Percentiles rank a stretch among this genome's conserved stretches.
These are phyloP conservation scores for Cystofilobasidium macerans DNA, from an alignment of 768 basidiomycete genomes.

Conservation along the genomic window DNA sequence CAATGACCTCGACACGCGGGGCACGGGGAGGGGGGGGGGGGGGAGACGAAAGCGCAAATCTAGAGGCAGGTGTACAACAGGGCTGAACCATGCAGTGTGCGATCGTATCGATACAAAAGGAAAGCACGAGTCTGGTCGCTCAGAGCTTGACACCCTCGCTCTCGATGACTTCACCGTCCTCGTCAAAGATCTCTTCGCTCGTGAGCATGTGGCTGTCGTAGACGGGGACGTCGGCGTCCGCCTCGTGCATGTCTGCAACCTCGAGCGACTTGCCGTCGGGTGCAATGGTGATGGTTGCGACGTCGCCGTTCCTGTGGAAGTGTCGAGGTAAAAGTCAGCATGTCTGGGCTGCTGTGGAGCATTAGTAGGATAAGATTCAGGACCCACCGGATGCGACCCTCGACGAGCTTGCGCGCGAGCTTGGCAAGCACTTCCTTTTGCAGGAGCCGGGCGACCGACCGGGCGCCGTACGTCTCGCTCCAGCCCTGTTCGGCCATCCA, in stretches of 20 bases:
- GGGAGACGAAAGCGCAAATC: no score
- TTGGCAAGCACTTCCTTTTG: slow-evolving; percentile 70
- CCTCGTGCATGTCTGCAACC: slow-evolving; percentile 55
- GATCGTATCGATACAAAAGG: no score
- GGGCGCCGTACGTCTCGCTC: slow-evolving; percentile 73
- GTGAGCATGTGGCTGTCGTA: slow-evolving; percentile 11
- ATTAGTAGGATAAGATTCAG: no score
- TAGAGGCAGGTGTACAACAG: no score
- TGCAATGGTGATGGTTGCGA: slow-evolving; percentile 48
- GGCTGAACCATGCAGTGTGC: no score
- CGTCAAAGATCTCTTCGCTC: neutral
- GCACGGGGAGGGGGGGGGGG: no score
- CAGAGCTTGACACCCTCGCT: neutral
- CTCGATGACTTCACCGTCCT: slow-evolving; percentile 1
- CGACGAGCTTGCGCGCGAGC: slow-evolving; percentile 65
- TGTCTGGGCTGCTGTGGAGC: no score
- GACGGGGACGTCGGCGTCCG: slow-evolving; percentile 39
- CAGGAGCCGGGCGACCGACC: slow-evolving; percentile 78
- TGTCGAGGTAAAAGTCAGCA: no score
- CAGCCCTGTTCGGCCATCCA: slow-evolving; percentile 71
- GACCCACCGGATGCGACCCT: slow-evolving; percentile 60
- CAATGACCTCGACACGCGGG: no score
- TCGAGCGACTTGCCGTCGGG: slow-evolving; percentile 43
- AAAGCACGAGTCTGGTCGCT: no score
- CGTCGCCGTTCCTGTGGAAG: slow-evolving; percentile 61